A percentile compares a stretch with the other conserved stretches of the same genome.
Conservation (phyloP, 1,139 yeast genomes). For the Pichiaceae sp. region DNA sequence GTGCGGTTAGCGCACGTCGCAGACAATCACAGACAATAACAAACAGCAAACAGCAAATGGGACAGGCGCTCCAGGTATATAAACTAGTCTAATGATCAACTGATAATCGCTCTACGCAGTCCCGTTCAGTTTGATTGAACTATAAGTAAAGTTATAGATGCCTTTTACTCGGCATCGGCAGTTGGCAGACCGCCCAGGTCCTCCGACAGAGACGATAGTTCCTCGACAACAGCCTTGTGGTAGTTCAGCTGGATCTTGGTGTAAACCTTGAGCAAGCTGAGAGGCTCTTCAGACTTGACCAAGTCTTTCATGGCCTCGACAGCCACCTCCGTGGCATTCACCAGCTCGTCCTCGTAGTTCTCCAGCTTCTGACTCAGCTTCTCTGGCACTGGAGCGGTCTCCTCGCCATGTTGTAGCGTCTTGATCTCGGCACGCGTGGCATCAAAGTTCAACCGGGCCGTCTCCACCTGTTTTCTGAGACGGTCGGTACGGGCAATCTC, state of each 20-base stretch:
- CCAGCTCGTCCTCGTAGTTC: constrained; percentile 67
- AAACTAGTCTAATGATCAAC: no score
- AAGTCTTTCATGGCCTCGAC: constrained; percentile 70
- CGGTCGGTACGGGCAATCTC: constrained; percentile 55
- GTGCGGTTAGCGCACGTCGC: neutral
- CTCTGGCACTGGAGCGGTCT: constrained; percentile 27
- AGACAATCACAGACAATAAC: constrained; percentile 11
- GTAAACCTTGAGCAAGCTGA: constrained; percentile 53
- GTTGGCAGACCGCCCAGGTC: constrained; percentile 31
- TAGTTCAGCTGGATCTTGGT: constrained; percentile 61
- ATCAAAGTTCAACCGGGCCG: constrained; percentile 63
- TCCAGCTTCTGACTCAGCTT: constrained; percentile 49
- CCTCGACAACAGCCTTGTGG: constrained; percentile 44
- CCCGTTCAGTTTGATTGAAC: no score
- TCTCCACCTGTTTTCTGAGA: constrained; percentile 60
- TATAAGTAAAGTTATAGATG: no score
- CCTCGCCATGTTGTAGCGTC: constrained; percentile 25
- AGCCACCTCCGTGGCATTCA: constrained; percentile 66
- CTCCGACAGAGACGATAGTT: constrained; percentile 33
- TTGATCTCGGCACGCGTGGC: constrained; percentile 49
- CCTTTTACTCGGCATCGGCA: neutral
- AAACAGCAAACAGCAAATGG: no score
- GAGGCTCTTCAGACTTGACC: constrained; percentile 57
- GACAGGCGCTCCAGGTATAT: no score
- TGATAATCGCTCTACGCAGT: no score